Conservation (phyloP, 2,329 filamentous ascomycete species). For the Blumeriella jaapii region DNA sequence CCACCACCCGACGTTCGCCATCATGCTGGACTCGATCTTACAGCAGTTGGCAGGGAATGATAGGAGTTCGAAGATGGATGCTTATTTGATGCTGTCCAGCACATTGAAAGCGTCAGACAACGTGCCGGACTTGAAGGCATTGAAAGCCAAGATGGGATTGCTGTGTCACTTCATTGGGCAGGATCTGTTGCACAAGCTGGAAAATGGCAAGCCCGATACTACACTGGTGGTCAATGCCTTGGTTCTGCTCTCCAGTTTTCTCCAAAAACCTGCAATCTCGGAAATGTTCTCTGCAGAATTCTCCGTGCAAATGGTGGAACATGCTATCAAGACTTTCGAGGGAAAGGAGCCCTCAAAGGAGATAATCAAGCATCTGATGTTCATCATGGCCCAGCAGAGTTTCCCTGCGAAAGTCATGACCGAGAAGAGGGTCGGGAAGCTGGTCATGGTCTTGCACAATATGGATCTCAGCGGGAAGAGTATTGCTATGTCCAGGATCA, state of each 20-base stretch:
- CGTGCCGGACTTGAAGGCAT: slow-evolving; percentile 60
- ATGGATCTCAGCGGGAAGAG: slow-evolving; percentile 75
- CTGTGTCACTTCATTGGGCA: slow-evolving; percentile 75
- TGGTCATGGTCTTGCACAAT: slow-evolving; percentile 59
- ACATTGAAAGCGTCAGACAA: slow-evolving; percentile 74
- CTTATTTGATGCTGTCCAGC: slow-evolving; percentile 69
- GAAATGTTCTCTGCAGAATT: slow-evolving; percentile 67
- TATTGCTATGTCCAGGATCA: slow-evolving; percentile 63
- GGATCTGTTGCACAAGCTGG: slow-evolving; percentile 56
- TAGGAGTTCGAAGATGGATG: slow-evolving; percentile 64
- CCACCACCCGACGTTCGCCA: slow-evolving; percentile 48
- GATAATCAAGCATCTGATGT: slow-evolving; percentile 66
- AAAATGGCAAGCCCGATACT: slow-evolving; percentile 46
- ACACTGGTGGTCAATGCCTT: slow-evolving; percentile 68
- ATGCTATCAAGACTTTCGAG: slow-evolving; percentile 63
- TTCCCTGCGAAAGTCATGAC: slow-evolving; percentile 69
- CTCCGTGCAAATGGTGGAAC: slow-evolving; percentile 67
- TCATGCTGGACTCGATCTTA: slow-evolving; percentile 76
- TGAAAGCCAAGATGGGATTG: slow-evolving; percentile 64
- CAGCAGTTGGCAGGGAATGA: slow-evolving; percentile 70
- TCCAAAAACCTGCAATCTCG: slow-evolving; percentile 62
- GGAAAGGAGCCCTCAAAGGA: slow-evolving; percentile 62
- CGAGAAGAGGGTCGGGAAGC: slow-evolving; percentile 52
- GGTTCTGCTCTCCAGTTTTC: slow-evolving; percentile 64
- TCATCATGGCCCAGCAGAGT: slow-evolving; percentile 68